Base-by-base conservation (phyloP, 1,139 yeast species). In the Candida sp. region DNA sequence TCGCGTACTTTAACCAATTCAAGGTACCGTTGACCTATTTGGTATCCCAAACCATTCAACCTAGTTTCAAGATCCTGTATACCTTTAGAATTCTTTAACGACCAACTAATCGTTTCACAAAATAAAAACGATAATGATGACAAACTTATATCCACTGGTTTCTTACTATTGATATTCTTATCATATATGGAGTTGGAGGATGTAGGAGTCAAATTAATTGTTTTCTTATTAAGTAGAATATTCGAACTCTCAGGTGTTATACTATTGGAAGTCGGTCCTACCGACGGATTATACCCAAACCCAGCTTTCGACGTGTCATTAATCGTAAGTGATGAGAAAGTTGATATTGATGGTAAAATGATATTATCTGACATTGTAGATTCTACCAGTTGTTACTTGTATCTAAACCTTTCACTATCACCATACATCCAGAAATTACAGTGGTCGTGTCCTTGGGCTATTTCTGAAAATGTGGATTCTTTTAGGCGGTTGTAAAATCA, bases 1-100 rank as follows among this genome's bases (percentile, higher is more conserved):
- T 75, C 81, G 43, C 77, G 55, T 22, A 71, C 49, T 52, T 73
- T 73, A 30, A 68, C 59, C 37, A 73, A 60, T 48, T 74, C 79
- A 39, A 74, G 54, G 47, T 63, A 68, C 40, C 70, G 56, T 49
- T 73, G 78, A 8, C 81, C 82, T 70, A 55, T 81, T 73, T 62
- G 88, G 77, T 76, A 75, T 0, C 99, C 99, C 39, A 88, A 67
- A 6, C 84, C 81, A 55, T 85, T 87, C 45, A 93, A 73, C 49
- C 87, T 73, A 27, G 79, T 72, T 58, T 91, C 97, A 43, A 93
- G 72, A 52, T 90, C 93, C 49, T 81, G 84, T 33, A 88, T 75
- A 6, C 93, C 93, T 46, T 77, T 80, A 8, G 89, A 79, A 43
- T 78, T 74, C 45, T 73, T 70, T 45, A 83, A 86, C 36, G 81